Conservation (phyloP, 1,139 yeast species). For the Geotrichum bryndzae region DNA sequence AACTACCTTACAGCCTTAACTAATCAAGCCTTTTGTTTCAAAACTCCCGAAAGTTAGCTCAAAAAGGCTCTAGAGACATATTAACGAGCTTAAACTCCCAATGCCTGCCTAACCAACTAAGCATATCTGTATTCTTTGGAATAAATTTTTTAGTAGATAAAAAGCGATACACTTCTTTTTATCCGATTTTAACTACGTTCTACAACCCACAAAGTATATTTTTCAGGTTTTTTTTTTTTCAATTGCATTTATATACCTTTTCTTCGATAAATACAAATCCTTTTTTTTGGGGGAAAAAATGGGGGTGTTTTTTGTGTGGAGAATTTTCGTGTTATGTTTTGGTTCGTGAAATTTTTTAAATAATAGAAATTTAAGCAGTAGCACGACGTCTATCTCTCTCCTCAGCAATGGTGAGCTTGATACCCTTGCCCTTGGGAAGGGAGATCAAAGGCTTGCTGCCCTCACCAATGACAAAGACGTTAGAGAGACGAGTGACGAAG, state of each 20-base stretch:
- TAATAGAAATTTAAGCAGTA: constrained; percentile 13
- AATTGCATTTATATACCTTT: background rate
- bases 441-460: constrained; percentile 96
- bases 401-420: constrained; percentile 94
- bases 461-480: constrained; percentile 97
- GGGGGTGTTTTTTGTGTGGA: background rate
- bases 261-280: background rate
- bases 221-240: background rate
- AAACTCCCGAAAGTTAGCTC: too few relatives aligned
- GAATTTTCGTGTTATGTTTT: background rate
- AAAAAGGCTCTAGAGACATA: too few relatives aligned
- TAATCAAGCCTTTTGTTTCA: too few relatives aligned
- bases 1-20: too few relatives aligned
- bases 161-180: background rate
- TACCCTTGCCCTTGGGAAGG: constrained; percentile 99
- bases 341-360: background rate
- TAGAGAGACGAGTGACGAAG: constrained; percentile 94
- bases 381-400: constrained; percentile 90
- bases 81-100: too few relatives aligned
- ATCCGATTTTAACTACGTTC: background rate
- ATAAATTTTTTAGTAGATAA: background rate
- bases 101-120: too few relatives aligned
- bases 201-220: background rate
- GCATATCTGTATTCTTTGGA: too few relatives aligned
- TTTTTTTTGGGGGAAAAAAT: background rate